Conservation (phyloP, 768 basidiomycete species). For the Hericium erinaceus region DNA sequence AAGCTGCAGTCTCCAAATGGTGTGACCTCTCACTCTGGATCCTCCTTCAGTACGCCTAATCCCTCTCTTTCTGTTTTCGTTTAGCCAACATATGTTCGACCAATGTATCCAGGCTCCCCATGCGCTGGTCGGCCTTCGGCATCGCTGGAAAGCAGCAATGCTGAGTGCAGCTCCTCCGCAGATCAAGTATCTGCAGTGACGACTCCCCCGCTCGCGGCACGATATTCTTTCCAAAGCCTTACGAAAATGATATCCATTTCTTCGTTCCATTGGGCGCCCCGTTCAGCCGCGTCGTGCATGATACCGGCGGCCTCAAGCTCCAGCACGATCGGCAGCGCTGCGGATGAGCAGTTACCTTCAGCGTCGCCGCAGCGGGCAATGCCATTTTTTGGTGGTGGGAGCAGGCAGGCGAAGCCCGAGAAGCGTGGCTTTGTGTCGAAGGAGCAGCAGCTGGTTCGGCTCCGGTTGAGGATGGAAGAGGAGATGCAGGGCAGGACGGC, state of each 20-base stretch:
- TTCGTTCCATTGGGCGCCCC: conserved; percentile 35
- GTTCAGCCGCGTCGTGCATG: conserved; percentile 11
- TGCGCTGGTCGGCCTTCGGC: background rate
- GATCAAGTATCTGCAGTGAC: conserved; percentile 32
- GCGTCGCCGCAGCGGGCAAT: conserved; percentile 6
- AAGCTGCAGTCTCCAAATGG: background rate
- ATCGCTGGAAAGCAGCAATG: background rate
- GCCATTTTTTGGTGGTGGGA: conserved; percentile 5
- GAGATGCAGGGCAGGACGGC: conserved; percentile 13
- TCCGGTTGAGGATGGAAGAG: conserved; percentile 44
- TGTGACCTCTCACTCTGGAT: background rate
- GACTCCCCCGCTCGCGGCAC: conserved; percentile 43
- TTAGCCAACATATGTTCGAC: background rate
- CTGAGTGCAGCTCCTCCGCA: conserved; percentile 1
- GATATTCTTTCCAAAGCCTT: conserved; percentile 50
- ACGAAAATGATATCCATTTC: conserved; percentile 48
- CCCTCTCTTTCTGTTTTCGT: background rate
- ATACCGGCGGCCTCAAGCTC: conserved; percentile 16
- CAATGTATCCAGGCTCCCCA: background rate
- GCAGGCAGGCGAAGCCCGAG: conserved; percentile 14
- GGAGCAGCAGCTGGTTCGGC: conserved; percentile 56
- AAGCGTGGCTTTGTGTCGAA: conserved; percentile 44
- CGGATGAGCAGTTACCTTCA: conserved; percentile 8
- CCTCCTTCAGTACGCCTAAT: conserved; percentile 1
- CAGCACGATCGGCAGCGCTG: conserved; percentile 4